Evolutionary conservation across 371 early-diverging fungal genomes (phyloP), one percentile per base, ranked within the genome.

Genomic region (Apophysomyces variabilis): DNA sequence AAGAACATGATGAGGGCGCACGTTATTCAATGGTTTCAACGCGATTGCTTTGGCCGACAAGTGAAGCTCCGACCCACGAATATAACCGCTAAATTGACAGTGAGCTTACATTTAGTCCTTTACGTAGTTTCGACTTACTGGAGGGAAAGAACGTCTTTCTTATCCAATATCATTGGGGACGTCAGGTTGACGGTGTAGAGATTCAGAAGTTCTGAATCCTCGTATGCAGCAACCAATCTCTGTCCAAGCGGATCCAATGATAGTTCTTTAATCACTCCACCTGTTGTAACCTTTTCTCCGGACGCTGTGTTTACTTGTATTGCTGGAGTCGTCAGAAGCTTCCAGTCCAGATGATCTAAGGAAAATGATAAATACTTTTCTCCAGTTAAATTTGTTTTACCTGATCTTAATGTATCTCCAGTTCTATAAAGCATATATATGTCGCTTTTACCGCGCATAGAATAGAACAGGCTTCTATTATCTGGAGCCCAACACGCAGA

Each of bases 401-500:
- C 66, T 16, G 61, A 38, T 54, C 66, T 68, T 3, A 65, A 26
- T 38, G 35, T 18, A 9, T 58, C 37, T 4, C 67, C 71, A 58
- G 69, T 44, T 43, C 75, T 65, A 37, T 66, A 68, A 21, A 81
- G 54, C 5, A 64, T 45, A 60, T 78, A 70, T 8, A 81, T 54
- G 26, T 78, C 77, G 18, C 61, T 61, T 64, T 81, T 77, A 5
- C 75, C 72, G 14, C 59, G 63, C 77, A 81, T 79, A 6, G 78
- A 75, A 63, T 76, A 75, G 14, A 77, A 68, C 14, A 82, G 35
- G 13, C 66, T 77, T 36, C 57, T 56, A 26, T 73, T 79, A 61
- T 82, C 76, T 18, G 79, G 76, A 36, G 76, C 62, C 82, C 82
- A 82, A 61, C 82, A 82, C 8, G 82, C 82, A 60, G 76, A 60